These are phyloP conservation scores for Psidium friedrichsthalianum DNA, from an alignment of 345 rosid species.

Conservation along the genomic window DNA sequence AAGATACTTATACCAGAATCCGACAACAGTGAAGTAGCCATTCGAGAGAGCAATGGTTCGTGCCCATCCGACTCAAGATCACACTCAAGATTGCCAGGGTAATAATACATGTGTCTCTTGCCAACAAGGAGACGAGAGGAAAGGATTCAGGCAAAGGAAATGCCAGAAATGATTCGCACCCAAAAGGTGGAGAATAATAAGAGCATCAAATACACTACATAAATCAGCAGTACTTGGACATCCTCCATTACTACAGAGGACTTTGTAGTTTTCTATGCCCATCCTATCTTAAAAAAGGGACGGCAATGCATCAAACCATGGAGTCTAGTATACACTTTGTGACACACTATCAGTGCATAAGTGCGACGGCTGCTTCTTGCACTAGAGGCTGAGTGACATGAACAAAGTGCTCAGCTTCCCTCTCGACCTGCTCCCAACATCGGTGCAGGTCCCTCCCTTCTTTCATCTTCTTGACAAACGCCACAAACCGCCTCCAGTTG, in stretches of 20 bases:
- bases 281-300: not conserved
- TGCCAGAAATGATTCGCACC: not conserved
- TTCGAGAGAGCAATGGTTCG: not conserved
- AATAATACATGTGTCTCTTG: not conserved
- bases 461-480: conserved; percentile 86
- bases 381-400: conserved; percentile 61
- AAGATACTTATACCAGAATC: not conserved
- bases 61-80: not conserved
- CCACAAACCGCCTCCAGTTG: conserved; percentile 85
- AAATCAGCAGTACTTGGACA: not conserved
- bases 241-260: not conserved
- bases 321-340: not conserved
- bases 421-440: conserved; percentile 83
- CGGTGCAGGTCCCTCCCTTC: conserved; percentile 45
- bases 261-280: not conserved
- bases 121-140: not conserved
- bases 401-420: conserved; percentile 87
- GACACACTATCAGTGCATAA: conserved; percentile 25
- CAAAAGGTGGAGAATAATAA: not conserved
- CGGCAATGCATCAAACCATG: not conserved
- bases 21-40: fast-evolving
- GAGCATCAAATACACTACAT: not conserved
- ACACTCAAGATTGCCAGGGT: not conserved
- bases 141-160: not conserved
- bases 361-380: conserved; percentile 69